Evolutionary conservation across 805 yeast species (phyloP), one percentile per base, ranked within the genome.

Genomic region (Yamadazyma olivae): DNA sequence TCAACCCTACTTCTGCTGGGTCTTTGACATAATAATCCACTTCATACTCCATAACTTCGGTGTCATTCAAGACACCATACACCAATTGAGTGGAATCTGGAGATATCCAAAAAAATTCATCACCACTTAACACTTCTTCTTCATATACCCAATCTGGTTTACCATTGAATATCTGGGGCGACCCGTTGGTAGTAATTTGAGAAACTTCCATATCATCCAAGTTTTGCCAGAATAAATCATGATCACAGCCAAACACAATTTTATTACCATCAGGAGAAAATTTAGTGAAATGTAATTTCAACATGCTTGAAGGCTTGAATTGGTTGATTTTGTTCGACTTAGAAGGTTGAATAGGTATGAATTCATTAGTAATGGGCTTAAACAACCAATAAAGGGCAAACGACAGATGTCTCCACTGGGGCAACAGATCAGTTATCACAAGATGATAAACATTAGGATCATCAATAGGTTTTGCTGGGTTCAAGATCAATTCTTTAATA

Each of bases 91-190:
- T 54, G 44, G 81, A 84, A 43, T 78, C 77, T 1, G 83, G 81
- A 12, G 81, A 63, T 89, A 91, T 84, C 84, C 88, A 83, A 9
- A 83, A 60, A 0, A 83, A 77, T 23, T 54, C 58, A 43, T 82
- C 90, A 12, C 61, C 48, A 0, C 70, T 71, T 9, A 79, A 57
- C 1, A 85, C 85, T 49, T 85, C 95, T 51, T 85, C 95, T 54
- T 85, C 95, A 54, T 84, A 84, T 1, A 84, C 81, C 93, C 95
- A 85, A 50, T 84, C 93, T 0, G 90, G 79, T 43, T 70, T 80
- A 5, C 87, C 95, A 46, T 84, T 80, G 41, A 72, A 68, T 3
- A 83, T 61, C 13, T 69, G 58, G 0, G 43, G 50, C 9, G 71
- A 60, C 0, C 89, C 90, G 51, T 76, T 83, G 4, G 43, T 40